Base-by-base conservation (phyloP, 2,329 filamentous ascomycete genomes). In the Aspergillus texensis region DNA sequence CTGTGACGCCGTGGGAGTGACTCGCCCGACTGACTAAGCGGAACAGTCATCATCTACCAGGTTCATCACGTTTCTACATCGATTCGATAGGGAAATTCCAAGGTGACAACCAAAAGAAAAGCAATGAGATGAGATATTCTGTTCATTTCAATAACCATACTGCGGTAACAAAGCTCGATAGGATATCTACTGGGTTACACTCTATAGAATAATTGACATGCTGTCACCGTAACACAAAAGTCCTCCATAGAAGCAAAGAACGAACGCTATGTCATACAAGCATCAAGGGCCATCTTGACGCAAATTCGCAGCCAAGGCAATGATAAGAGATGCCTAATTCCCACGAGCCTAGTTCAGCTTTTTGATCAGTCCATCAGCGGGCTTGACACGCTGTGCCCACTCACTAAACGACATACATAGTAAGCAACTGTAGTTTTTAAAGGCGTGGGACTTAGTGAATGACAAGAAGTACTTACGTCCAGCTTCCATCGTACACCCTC, bases 401-500 rank as follows among this genome's bases (percentile, higher is more conserved):
- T 85, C 83, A 52, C 81, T 82, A 68, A 53, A 32, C 3, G 30
- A 28, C 21, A 21, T 43, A 53, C 50, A 32, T 24, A 53, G 61
- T 67, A 52, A 68, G 61, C 57, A 43, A 50, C 54, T 28, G 19
- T 16, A 56, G 16, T 11, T 32, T 3, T 12, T 4, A 46, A n/a
- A 6, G 30, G n/a, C 28, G 43, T 36, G 57, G 32, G 43, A 58
- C 65, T 55, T 60, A 50, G 39, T 24, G 43, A 14, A 32, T 41
- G 10, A 6, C 2, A 43, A 19, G 52, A 54, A 24, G 53, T 28
- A 90, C 91, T 88, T 83, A 96, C 86, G 95, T 98, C 95, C 95
- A 99, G 78, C 94, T 97, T 55, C 95, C 95, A 77, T 99, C 95
- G 73, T 99, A 99, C 26, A 99, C 84, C 74, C 86, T 89, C 69